A percentile compares a stretch with the other conserved stretches of the same genome.
These are phyloP conservation scores for Fomitopsis betulina DNA, from an alignment of 1,284 basidiomycete species.

Conservation along the genomic window DNA sequence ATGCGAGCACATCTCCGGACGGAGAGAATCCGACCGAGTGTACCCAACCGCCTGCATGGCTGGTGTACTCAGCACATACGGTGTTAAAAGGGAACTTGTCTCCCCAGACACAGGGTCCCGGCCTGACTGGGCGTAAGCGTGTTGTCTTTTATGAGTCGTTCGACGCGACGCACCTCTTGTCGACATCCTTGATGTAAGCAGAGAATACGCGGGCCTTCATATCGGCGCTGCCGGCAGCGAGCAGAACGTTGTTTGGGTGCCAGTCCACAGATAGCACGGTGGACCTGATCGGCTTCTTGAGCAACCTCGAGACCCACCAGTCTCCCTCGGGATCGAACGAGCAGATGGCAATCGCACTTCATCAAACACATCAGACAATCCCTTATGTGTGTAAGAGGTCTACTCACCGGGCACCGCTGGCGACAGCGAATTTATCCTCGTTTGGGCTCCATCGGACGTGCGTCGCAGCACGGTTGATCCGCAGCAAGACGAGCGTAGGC, in stretches of 20 bases:
- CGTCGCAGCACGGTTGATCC: conserved; percentile 95
- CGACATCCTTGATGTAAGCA: conserved; percentile 93
- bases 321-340: conserved; percentile 96
- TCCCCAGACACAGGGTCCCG: conserved; percentile 91
- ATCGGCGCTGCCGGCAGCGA: conserved; percentile 93
- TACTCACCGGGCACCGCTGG: conserved; percentile 84
- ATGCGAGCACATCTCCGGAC: conserved; percentile 88
- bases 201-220: conserved; percentile 98
- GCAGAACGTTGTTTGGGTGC: conserved; percentile 92
- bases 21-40: conserved; percentile 96
- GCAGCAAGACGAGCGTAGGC: conserved; percentile 93
- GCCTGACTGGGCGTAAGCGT: conserved; percentile 43
- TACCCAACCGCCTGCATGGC: conserved; percentile 94
- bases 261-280: conserved; percentile 95
- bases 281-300: conserved; percentile 83
- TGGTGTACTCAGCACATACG: conserved; percentile 90
- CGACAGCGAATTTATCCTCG: conserved; percentile 99
- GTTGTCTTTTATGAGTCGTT: background rate
- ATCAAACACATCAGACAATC: background rate
- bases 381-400: background rate
- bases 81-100: conserved; percentile 98
- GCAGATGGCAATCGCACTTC: conserved; percentile 87
- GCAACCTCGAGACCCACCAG: conserved; percentile 98
- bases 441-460: conserved; percentile 95
- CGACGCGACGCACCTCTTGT: conserved; percentile 62